Percentiles rank a stretch among this genome's conserved stretches.
These are phyloP conservation scores for Cynara cardunculus DNA, from an alignment of 129 eudicot species.

Conservation along the genomic window DNA sequence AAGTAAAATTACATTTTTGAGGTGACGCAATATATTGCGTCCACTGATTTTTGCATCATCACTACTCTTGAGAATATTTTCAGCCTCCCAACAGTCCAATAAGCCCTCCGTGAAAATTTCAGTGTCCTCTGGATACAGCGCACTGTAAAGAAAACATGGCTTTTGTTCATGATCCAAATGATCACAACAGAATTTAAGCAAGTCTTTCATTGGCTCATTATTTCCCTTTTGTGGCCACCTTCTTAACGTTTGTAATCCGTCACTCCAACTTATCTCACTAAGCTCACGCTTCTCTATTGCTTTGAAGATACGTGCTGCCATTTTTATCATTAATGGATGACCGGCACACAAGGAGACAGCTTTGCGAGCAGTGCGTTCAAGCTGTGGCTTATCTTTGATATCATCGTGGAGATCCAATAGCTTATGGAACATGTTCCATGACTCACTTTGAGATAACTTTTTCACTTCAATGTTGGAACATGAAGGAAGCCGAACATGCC, in stretches of 20 bases:
- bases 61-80: constrained; percentile 17
- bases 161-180: constrained; percentile 25
- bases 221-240: constrained; percentile 31
- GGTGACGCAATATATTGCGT: constrained; percentile 17
- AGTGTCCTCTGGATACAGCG: constrained; percentile 37
- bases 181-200: constrained; percentile 31
- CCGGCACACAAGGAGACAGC: constrained; percentile 25
- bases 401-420: constrained; percentile 7
- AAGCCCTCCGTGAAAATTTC: constrained; percentile 23
- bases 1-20: constrained; percentile 25
- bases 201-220: constrained; percentile 13
- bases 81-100: constrained; percentile 37
- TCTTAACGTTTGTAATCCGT: constrained; percentile 16
- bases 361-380: constrained; percentile 7
- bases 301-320: constrained; percentile 34
- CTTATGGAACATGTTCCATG: constrained; percentile 31
- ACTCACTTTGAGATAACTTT: constrained; percentile 18
- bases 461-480: constrained; percentile 23
- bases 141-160: constrained; percentile 36
- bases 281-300: constrained; percentile 11
- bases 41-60: constrained; percentile 19
- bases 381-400: constrained; percentile 11
- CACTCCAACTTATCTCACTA: constrained; percentile 25
- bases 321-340: constrained; percentile 34
- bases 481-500: constrained; percentile 16